A percentile compares a stretch with the other conserved stretches of the same genome.
Evolutionary conservation across 768 basidiomycete species (phyloP).

Genomic region (Tulasnella sp.): DNA sequence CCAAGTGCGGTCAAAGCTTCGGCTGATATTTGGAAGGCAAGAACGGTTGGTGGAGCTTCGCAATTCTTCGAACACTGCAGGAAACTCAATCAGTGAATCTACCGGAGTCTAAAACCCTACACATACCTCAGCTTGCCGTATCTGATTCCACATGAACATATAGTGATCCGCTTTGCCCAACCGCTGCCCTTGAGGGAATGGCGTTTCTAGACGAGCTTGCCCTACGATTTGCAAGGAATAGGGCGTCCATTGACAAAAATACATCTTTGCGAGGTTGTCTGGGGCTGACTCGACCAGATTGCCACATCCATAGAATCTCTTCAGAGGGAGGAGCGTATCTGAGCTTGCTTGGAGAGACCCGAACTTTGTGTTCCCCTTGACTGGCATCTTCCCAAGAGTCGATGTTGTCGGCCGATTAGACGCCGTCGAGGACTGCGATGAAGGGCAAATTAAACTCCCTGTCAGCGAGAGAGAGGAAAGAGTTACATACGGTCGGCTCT

Average conservation of each 20-base stretch:
- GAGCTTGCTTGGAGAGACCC: background rate
- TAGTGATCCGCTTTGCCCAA: background rate
- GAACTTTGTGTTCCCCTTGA: background rate
- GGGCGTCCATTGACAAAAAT: background rate
- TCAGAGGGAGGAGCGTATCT: background rate
- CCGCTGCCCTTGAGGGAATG: background rate
- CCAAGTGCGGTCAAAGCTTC: background rate
- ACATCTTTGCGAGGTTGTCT: background rate
- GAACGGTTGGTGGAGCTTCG: background rate
- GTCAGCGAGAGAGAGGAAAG: background rate
- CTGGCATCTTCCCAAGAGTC: background rate
- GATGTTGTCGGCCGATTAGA: background rate
- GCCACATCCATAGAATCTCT: background rate
- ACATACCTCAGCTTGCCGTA: background rate
- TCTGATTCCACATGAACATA: background rate
- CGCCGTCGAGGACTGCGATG: background rate
- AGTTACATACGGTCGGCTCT: background rate
- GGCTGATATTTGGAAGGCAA: background rate
- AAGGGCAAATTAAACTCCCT: background rate
- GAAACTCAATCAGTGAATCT: background rate
- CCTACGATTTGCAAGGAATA: background rate
- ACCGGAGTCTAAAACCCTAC: background rate
- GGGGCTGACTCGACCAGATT: background rate
- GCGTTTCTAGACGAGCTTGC: background rate
- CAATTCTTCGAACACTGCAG: background rate